Base-by-base conservation (phyloP, 495 filamentous ascomycete genomes). In the Rostrohypoxylon terebratum region DNA sequence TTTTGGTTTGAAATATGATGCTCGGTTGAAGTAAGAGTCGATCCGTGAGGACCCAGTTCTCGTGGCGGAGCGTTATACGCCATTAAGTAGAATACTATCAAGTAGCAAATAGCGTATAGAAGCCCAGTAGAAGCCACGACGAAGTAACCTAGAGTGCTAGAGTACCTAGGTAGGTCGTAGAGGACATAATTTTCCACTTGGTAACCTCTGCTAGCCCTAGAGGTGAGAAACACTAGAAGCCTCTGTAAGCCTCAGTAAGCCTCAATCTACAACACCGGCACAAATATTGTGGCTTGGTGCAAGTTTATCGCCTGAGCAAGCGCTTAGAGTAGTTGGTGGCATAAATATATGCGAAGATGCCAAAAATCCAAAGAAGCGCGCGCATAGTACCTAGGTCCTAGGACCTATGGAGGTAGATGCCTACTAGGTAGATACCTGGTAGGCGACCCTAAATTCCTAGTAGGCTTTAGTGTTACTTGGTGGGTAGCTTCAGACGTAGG, bases 131-230 rank as follows among this genome's bases (percentile, higher is more conserved):
- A n/a, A n/a, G 16, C 40, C 16, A 36, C 33, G n/a, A 28, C 4
- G 33, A 40, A 42, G 18, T 21, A 57, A 31, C 31, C 10, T 25
- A 25, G 45, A 21, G 25, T 18, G n/a, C n/a, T n/a, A n/a, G n/a
- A n/a, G n/a, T n/a, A n/a, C n/a, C n/a, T n/a, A 28, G 28, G 28
- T 28, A 48, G 3, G 11, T 51, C 14, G 11, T 63, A 28, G 45
- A 31, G 10, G 23, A 63, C 16, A 7, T 18, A 14, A 63, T 50
- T 63, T 60, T 63, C 44, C 59, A 63, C 59, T 63, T 63, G 5
- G 38, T 23, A 28, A 44, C 44, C 44, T 63, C 34, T n/a, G n/a
- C n/a, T n/a, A n/a, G n/a, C n/a, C n/a, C n/a, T n/a, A n/a, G n/a
- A n/a, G n/a, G n/a, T n/a, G n/a, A 16, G 13, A 47, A 47, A 13